These are phyloP conservation scores for Pseudonitzschia delicatissima DNA, from an alignment of 108 stramenopile species.

Conservation along the genomic window DNA sequence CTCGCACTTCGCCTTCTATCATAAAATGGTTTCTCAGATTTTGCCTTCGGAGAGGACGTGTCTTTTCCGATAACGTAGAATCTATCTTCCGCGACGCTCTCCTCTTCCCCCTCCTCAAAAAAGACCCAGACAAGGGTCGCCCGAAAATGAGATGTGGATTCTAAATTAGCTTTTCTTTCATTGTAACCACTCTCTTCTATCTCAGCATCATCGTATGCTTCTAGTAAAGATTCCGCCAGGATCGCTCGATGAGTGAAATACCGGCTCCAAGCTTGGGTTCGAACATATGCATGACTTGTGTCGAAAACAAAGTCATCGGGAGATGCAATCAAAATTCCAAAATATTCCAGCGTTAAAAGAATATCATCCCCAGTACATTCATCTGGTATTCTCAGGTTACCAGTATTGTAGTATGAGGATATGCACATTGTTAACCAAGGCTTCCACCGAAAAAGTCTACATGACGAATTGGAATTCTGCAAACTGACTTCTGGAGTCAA, in stretches of 20 bases:
- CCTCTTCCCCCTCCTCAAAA: not conserved
- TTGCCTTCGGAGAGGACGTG: not conserved
- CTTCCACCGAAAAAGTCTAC: slow-evolving; percentile 32
- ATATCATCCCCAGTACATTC: slow-evolving; percentile 41
- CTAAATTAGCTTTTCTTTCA: not conserved
- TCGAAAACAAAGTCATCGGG: slow-evolving; percentile 39
- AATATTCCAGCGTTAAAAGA: slow-evolving; percentile 47
- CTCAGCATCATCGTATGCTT: slow-evolving; percentile 23
- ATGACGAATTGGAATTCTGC: slow-evolving; percentile 19
- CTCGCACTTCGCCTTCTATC: too few relatives aligned
- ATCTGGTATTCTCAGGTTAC: slow-evolving; percentile 35
- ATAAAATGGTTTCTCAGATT: too few relatives aligned
- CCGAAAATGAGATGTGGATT: not conserved
- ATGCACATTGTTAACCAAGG: slow-evolving; percentile 41
- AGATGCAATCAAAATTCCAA: slow-evolving; percentile 42
- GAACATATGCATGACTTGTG: slow-evolving; percentile 14
- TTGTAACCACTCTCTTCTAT: not conserved
- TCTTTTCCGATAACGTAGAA: slow-evolving; percentile 4
- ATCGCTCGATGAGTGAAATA: slow-evolving; percentile 41
- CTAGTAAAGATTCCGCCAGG: slow-evolving; percentile 22
- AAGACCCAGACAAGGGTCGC: slow-evolving; percentile 5
- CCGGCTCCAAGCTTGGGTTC: slow-evolving; percentile 39
- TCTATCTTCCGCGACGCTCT: not conserved
- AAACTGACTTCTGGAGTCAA: slow-evolving; percentile 29
- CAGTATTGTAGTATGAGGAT: slow-evolving; percentile 32